These are phyloP conservation scores for Neonectria punicea DNA, from an alignment of 2,329 filamentous ascomycete genomes.

Conservation along the genomic window DNA sequence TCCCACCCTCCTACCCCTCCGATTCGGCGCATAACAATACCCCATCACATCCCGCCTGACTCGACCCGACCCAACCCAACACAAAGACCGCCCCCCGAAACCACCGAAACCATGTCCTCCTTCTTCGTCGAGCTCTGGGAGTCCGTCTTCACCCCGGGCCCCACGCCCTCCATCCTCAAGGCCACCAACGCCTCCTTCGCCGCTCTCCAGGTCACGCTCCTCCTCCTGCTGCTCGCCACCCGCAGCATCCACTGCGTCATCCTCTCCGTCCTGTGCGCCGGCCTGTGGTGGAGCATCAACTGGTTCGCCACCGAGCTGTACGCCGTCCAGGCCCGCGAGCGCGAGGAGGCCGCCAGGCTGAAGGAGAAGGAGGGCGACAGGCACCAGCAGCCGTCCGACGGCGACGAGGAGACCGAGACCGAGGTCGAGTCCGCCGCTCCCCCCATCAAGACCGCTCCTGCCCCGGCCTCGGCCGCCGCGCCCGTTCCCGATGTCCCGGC, in stretches of 20 bases:
- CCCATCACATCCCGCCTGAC: neutral
- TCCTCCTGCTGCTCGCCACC: slow-evolving; percentile 80
- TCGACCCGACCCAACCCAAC: neutral
- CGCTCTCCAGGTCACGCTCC: slow-evolving; percentile 81
- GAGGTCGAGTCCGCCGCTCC: slow-evolving; percentile 54
- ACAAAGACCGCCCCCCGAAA: neutral
- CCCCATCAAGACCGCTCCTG: slow-evolving; percentile 32
- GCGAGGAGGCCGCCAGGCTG: slow-evolving; percentile 51
- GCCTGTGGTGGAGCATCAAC: slow-evolving; percentile 94
- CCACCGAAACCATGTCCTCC: slow-evolving; percentile 58
- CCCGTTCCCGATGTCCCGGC: slow-evolving; percentile 30
- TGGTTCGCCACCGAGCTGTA: slow-evolving; percentile 85
- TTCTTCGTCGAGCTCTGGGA: slow-evolving; percentile 84
- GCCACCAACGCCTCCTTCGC: slow-evolving; percentile 93
- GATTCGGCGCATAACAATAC: neutral
- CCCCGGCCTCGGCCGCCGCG: slow-evolving; percentile 16
- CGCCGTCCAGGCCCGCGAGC: slow-evolving; percentile 54
- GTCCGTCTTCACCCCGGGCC: slow-evolving; percentile 92
- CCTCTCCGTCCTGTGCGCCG: slow-evolving; percentile 80
- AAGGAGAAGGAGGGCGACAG: slow-evolving; percentile 42
- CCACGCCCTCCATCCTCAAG: slow-evolving; percentile 86
- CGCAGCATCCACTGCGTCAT: slow-evolving; percentile 89
- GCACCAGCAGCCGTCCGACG: slow-evolving; percentile 33
- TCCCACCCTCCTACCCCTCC: neutral
- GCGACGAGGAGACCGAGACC: slow-evolving; percentile 47